phyloP scores from a whole-genome alignment of 1,284 basidiomycete genomes.

The Schizophyllum amplum region DNA sequence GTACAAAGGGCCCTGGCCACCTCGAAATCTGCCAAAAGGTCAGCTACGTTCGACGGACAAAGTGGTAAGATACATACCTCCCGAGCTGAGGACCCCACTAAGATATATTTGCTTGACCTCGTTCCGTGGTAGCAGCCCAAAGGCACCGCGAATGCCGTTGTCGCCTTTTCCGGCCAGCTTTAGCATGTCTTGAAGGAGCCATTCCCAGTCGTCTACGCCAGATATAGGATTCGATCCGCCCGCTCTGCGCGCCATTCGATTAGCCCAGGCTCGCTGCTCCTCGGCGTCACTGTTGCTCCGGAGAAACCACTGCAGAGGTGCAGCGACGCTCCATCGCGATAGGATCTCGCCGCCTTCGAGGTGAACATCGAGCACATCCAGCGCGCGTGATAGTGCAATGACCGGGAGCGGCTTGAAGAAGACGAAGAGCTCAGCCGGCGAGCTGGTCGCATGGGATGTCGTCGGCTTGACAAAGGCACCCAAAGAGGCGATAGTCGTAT shows the following conservation, averaged over 20 bases:
- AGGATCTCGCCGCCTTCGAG: conserved; percentile 90
- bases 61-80: conserved; percentile 58
- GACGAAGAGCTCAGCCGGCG: conserved; percentile 67
- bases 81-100: conserved; percentile 74
- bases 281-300: conserved; percentile 58
- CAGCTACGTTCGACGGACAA: conserved; percentile 7
- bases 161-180: conserved; percentile 68
- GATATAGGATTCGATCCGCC: conserved; percentile 33
- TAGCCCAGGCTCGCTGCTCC: conserved; percentile 82
- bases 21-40: conserved; percentile 55
- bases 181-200: conserved; percentile 82
- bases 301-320: conserved; percentile 78
- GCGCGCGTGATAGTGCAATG: conserved; percentile 65
- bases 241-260: conserved; percentile 73
- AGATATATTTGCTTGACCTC: conserved; percentile 80
- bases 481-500: conserved; percentile 74
- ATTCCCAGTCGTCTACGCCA: conserved; percentile 62
- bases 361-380: conserved; percentile 89
- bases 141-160: conserved; percentile 58
- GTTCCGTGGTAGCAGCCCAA: conserved; percentile 63
- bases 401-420: conserved; percentile 77
- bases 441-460: conserved; percentile 45
- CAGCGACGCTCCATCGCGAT: conserved; percentile 76
- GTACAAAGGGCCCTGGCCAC: conserved; percentile 65
- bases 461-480: conserved; percentile 74